Evolutionary conservation across 1,139 yeast genomes (phyloP), one percentile per base, ranked within the genome.

Genomic region (Hemisphaericaspora xylanilytica): DNA sequence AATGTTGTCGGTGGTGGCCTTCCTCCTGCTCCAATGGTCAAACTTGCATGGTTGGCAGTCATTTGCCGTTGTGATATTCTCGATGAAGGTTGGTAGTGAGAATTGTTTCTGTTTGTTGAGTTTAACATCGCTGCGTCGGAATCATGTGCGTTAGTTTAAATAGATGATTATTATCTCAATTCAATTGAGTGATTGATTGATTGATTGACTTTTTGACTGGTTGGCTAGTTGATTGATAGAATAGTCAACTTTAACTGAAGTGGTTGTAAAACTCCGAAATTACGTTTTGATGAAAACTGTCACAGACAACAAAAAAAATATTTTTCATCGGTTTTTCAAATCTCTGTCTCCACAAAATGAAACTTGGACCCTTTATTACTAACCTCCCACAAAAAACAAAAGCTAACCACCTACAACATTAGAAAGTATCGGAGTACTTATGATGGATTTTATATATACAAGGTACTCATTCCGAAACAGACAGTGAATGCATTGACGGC

Each of bases 31-130:
- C 59, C 59, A 11, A 57, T 49, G 1, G 54, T 47, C 28, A 57
- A 41, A 37, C 49, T 54, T 9, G 58, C 50, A 32, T 51, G 58
- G 38, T 50, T 51, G 5, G 62, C 53, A 31, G 56, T 49, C 61
- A 56, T 56, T 28, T 38, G 46, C 24, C 40, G 28, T 16, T 37
- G 32, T 8, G 24, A 17, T 18, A 17, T 29, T 29, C 32, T 17
- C 4, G 32, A 29, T 12, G 32, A 17, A 13, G 16, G 20, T 10
- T 15, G 11, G 20, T 28, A 16, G 20, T 18, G 12, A 16, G 7
- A 15, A 15, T 12, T 28, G 15, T 15, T 14, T 28, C 20, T 28
- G n/a, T 28, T 28, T 3, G 30, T 15, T 5, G 18, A 15, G 11
- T 28, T 28, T 6, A 17, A 29, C 14, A 16, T 29, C 2, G 32